phyloP scores from a whole-genome alignment of 2,329 filamentous ascomycete genomes.

The Fusarium anguioides region DNA sequence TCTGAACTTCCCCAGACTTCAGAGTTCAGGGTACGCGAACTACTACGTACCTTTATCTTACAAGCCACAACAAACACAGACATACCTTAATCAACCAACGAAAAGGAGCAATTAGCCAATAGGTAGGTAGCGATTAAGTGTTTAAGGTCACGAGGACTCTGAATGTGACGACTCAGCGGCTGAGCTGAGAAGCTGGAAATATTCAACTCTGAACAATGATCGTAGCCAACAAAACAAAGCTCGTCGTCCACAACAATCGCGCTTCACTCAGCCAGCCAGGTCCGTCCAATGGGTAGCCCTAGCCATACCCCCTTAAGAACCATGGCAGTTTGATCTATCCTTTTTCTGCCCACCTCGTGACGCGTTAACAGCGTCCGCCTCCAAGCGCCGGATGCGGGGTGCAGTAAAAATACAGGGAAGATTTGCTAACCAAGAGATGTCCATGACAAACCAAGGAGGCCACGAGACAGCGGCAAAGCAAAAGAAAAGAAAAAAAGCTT shows the following conservation, averaged over 20 bases:
- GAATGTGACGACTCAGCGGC: conserved; percentile 6
- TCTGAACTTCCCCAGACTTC: conserved; percentile 6
- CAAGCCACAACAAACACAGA: background rate
- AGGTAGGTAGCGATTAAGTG: background rate
- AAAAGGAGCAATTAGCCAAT: background rate
- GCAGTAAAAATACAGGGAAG: conserved; percentile 35
- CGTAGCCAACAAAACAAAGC: conserved; percentile 17
- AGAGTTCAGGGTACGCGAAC: conserved; percentile 8
- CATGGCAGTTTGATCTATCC: conserved; percentile 17
- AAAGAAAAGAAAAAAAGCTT: conserved; percentile 5
- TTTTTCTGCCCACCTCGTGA: conserved; percentile 45
- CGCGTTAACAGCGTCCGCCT: conserved; percentile 38
- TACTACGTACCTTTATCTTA: background rate
- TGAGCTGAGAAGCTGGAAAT: conserved; percentile 2
- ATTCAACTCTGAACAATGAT: conserved; percentile 20
- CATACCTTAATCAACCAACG: background rate
- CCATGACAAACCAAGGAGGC: conserved; percentile 45
- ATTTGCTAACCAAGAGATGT: conserved; percentile 43
- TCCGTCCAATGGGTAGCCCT: conserved; percentile 1
- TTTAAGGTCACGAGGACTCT: conserved; percentile 10
- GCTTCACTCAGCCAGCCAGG: conserved; percentile 17
- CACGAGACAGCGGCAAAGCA: conserved; percentile 40
- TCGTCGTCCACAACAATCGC: conserved; percentile 4
- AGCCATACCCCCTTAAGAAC: conserved; percentile 26
- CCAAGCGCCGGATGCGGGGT: conserved; percentile 46